These are phyloP conservation scores for Apiotrichum mycotoxinovorans DNA, from an alignment of 1,284 basidiomycete genomes.

Conservation along the genomic window DNA sequence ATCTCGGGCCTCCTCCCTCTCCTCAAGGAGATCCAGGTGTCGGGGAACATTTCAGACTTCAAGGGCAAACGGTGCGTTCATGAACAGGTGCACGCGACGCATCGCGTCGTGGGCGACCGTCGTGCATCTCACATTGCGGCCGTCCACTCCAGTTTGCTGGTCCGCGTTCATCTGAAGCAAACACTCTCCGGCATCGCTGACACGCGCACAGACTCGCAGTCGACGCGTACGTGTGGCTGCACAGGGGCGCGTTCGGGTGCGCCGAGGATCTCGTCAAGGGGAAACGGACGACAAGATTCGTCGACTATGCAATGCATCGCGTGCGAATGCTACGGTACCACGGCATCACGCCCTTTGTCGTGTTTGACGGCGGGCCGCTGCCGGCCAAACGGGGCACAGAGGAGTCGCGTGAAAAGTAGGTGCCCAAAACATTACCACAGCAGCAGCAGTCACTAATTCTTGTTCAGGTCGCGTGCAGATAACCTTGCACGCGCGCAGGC, in stretches of 20 bases:
- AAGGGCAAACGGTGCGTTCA: slow-evolving; percentile 62
- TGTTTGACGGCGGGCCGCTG: slow-evolving; percentile 94
- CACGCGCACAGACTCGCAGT: slow-evolving; percentile 32
- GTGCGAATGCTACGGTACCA: slow-evolving; percentile 81
- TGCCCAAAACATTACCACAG: neutral
- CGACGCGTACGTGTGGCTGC: slow-evolving; percentile 86
- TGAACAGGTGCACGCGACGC: neutral
- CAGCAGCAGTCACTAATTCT: neutral
- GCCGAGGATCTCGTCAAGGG: slow-evolving; percentile 86
- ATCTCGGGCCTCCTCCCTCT: slow-evolving; percentile 90
- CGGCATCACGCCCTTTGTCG: slow-evolving; percentile 82
- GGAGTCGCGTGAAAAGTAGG: slow-evolving; percentile 64
- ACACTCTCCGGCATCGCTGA: neutral
- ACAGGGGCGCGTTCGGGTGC: slow-evolving; percentile 87
- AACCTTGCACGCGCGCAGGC: slow-evolving; percentile 62
- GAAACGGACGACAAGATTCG: slow-evolving; percentile 79
- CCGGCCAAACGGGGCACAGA: slow-evolving; percentile 93
- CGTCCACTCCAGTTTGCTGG: too few relatives aligned
- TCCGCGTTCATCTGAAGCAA: too few relatives aligned
- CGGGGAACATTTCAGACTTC: slow-evolving; percentile 74
- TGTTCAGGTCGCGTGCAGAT: slow-evolving; percentile 49
- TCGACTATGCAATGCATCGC: slow-evolving; percentile 91
- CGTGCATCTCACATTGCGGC: too few relatives aligned
- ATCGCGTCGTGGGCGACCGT: too few relatives aligned
- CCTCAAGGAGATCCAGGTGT: slow-evolving; percentile 81